phyloP scores from a whole-genome alignment of 345 rosid species.

The Noccaea caerulescens region DNA sequence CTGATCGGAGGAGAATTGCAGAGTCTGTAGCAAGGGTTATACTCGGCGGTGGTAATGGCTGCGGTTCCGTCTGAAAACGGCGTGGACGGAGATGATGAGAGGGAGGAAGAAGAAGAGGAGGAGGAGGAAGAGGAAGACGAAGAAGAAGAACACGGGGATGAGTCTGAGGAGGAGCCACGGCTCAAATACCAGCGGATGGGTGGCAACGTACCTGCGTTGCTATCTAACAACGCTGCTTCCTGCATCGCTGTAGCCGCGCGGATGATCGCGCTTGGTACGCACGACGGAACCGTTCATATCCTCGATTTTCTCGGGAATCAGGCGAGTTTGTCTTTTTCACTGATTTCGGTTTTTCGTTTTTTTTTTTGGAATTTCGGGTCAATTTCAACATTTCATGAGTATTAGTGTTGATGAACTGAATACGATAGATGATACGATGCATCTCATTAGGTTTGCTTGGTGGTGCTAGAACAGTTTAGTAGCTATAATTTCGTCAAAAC shows the following conservation, averaged over 20 bases:
- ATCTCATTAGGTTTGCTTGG: slow-evolving; percentile 2
- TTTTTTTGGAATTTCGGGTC: neutral
- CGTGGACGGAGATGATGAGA: slow-evolving; percentile 82
- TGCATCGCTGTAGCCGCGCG: slow-evolving; percentile 93
- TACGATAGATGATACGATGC: neutral
- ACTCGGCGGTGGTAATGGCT: slow-evolving; percentile 53
- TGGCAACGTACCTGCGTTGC: slow-evolving; percentile 81
- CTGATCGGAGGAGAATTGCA: slow-evolving; percentile 23
- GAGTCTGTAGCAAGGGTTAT: neutral
- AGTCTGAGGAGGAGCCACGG: slow-evolving; percentile 90
- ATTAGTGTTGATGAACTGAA: slow-evolving; percentile 8
- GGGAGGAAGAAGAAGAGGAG: slow-evolving; percentile 57
- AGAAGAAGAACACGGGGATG: slow-evolving; percentile 66
- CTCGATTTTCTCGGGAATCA: slow-evolving; percentile 98
- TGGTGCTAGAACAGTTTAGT: slow-evolving; percentile 13
- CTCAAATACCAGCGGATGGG: slow-evolving; percentile 98
- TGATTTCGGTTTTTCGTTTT: neutral
- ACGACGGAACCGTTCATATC: slow-evolving; percentile 83
- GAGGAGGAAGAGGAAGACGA: slow-evolving; percentile 63
- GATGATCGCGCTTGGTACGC: slow-evolving; percentile 97
- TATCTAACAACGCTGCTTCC: slow-evolving; percentile 90
- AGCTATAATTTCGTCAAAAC: slow-evolving; percentile 13
- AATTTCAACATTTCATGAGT: slow-evolving; percentile 3
- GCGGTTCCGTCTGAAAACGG: slow-evolving; percentile 90
- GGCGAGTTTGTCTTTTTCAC: slow-evolving; percentile 41